Evolutionary conservation across 805 yeast species (phyloP), one percentile per base, ranked within the genome.

Genomic region (Spathaspora gorwiae): DNA sequence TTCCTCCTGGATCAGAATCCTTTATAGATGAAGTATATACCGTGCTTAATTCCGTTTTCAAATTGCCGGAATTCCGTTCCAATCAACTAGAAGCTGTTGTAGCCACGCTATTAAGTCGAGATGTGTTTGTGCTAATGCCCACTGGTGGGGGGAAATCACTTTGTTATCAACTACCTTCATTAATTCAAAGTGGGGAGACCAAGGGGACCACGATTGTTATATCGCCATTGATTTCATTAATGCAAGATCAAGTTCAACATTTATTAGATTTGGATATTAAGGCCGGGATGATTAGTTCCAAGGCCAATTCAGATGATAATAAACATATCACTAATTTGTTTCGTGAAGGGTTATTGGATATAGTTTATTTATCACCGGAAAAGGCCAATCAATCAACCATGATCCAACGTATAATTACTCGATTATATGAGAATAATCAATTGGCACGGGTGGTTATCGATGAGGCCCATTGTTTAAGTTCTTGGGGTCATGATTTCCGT

Each of bases 401-500:
- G 55, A 81, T 92, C 37, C 84, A 79, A 55, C 73, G 70, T 44
- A 83, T 84, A 0, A 80, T 94, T 44, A 64, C 72, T 9, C 71
- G 65, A 41, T 67, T 94, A 7, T 72, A 85, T 60, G 67, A 72
- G 13, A 74, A 73, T 27, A 69, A 75, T 11, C 68, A 70, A 54
- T 68, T 94, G 33, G 96, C 97, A 0, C 72, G 98, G 44, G 76
- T 94, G 34, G 96, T 94, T 9, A 89, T 94, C 38, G 99, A 94
- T 66, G 99, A 89, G 60, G 99, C 99, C 0, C 99, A 94, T 66
- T 94, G 99, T 75, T 95, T 94, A 38, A 88, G 96, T 43, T 85
- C 95, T 9, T 94, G 99, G 99, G 99, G 99, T 15, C 99, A 94
- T 65, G 99, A 94, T 64, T 94, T 94, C 63, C 75, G 99, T 43